Base-by-base conservation (phyloP, 2,329 filamentous ascomycete genomes). In the Metarhizium album region DNA sequence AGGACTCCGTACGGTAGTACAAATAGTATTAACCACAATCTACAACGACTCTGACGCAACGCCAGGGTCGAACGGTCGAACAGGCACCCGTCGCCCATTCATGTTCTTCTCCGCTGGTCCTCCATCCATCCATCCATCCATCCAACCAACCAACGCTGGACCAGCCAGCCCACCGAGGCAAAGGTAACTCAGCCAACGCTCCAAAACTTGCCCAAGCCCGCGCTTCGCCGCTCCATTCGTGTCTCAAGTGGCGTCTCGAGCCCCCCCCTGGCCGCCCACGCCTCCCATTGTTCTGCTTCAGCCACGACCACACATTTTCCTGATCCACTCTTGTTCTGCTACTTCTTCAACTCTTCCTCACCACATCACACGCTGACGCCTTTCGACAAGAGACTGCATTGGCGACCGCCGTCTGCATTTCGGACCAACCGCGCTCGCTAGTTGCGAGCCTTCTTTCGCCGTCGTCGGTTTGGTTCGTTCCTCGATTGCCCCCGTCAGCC, bases 271-370 rank as follows among this genome's bases (percentile, higher is more conserved):
- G 18, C 33, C 33, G 16, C 16, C 46, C 46, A 18, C 20, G 20
- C 43, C 43, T 46, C 43, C 24, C 24, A 33, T 46, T 46, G 43
- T 29, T 33, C 18, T 9, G 24, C 35, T 29, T 33, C 18, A 18
- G 24, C 35, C 33, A 48, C 46, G 33, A 27, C 46, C 46, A 47
- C 9, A 37, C 46, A 37, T n/a, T 37, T 49, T 18, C 20, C 38
- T 16, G 23, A 8, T 43, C 40, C 47, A 49, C 47, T 49, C 47
- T 45, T 29, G 23, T 48, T 35, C 38, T 48, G 47, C 42, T 31
- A 31, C 37, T 42, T 22, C 20, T 49, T 23, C 29, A 16, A 14
- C 43, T 49, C 40, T 49, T 27, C 22, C 37, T 37, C 20, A 8
- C 46, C 38, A 37, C 47, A 14, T 29, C 38, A 45, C 8, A 40